Evolutionary conservation across 768 basidiomycete genomes (phyloP).

Genomic region (Hygrocybe punicea): DNA sequence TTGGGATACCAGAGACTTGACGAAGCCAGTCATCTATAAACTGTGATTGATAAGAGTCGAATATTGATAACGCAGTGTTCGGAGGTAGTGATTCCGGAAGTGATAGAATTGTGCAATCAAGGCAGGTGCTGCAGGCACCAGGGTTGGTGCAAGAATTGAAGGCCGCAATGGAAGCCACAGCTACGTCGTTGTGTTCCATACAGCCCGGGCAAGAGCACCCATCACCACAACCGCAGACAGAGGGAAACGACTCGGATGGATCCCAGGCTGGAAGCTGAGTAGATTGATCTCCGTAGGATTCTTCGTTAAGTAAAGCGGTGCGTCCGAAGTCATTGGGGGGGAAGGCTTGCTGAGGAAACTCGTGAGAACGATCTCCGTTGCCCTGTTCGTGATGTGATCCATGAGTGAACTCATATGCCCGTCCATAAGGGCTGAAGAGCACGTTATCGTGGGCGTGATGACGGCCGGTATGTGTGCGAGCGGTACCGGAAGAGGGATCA

Average conservation of each 20-base stretch:
- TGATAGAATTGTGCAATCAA: constrained; percentile 62
- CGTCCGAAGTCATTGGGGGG: neutral
- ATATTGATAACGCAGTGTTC: constrained; percentile 41
- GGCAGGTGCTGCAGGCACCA: constrained; percentile 43
- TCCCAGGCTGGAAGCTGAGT: constrained; percentile 14
- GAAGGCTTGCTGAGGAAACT: constrained; percentile 7
- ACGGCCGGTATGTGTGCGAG: constrained; percentile 41
- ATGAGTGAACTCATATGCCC: constrained; percentile 57
- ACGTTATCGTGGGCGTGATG: constrained; percentile 51
- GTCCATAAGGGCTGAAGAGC: constrained; percentile 63
- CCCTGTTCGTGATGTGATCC: constrained; percentile 17
- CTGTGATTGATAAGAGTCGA: constrained; percentile 41
- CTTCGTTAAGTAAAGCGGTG: constrained; percentile 20
- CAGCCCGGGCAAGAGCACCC: constrained; percentile 65
- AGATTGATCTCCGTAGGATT: constrained; percentile 23
- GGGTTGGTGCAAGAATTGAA: constrained; percentile 40
- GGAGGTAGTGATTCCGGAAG: constrained; percentile 43
- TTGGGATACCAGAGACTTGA: constrained; percentile 42
- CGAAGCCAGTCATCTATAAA: constrained; percentile 65
- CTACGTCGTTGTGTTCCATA: constrained; percentile 47
- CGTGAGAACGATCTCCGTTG: constrained; percentile 29
- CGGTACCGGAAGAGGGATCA: constrained; percentile 45
- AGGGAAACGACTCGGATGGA: constrained; percentile 36
- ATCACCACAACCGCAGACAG: constrained; percentile 60
- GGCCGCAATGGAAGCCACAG: constrained; percentile 29